phyloP scores from a whole-genome alignment of 768 basidiomycete genomes.

The Collybiopsis confluens region DNA sequence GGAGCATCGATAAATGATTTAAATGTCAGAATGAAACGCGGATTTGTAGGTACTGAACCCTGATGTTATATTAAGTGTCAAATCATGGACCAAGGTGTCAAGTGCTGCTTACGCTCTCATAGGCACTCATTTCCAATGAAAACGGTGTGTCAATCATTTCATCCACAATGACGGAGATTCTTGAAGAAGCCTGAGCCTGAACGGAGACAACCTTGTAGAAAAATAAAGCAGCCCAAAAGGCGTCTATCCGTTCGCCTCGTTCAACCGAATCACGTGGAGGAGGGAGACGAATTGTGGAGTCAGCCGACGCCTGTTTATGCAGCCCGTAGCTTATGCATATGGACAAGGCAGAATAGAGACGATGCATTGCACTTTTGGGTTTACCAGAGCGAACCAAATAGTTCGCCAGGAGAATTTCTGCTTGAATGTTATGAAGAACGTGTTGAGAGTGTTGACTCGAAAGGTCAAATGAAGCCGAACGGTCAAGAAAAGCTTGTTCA shows the following conservation, averaged over 20 bases:
- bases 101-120: conserved; percentile 11
- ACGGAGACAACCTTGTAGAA: conserved; percentile 29
- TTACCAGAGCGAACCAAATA: conserved; percentile 16
- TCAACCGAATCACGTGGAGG: conserved; percentile 26
- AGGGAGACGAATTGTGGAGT: conserved; percentile 6
- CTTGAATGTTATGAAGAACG: conserved; percentile 33
- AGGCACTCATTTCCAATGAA: conserved; percentile 25
- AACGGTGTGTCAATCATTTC: conserved; percentile 33
- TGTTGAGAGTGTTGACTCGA: conserved; percentile 21
- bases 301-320: conserved; percentile 9
- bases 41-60: conserved; percentile 15
- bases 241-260: conserved; percentile 32
- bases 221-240: conserved; percentile 32
- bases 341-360: conserved; percentile 15
- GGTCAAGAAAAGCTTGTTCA: conserved; percentile 29
- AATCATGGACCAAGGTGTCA: background rate
- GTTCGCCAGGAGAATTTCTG: conserved; percentile 36
- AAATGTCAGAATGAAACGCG: conserved; percentile 8
- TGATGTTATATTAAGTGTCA: conserved; percentile 4
- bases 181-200: conserved; percentile 24
- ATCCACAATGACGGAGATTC: conserved; percentile 21
- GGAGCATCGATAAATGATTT: conserved; percentile 13
- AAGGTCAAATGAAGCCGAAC: conserved; percentile 18
- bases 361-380: conserved; percentile 16
- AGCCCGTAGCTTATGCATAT: conserved; percentile 15